Percentiles rank a stretch among this genome's conserved stretches.
Conservation (phyloP, 768 basidiomycete genomes). For the Lentinula sp. region DNA sequence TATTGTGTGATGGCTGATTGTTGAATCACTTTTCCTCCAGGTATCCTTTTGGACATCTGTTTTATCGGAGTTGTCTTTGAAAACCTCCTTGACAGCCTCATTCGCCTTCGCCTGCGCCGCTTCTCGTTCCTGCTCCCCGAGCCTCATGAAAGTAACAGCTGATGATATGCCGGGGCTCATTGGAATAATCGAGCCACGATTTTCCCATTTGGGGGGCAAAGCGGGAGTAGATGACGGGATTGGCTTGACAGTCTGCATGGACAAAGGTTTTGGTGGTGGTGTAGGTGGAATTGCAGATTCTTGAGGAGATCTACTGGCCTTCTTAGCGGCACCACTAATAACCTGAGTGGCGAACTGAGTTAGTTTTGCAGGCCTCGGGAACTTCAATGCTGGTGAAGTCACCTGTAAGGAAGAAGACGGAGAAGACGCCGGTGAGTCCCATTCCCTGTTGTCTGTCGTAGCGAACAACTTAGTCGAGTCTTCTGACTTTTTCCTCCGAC, state of each 20-base stretch:
- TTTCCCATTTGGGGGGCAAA: slow-evolving; percentile 21
- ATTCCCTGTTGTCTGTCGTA: slow-evolving; percentile 11
- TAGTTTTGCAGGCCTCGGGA: slow-evolving; percentile 24
- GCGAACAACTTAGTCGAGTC: slow-evolving; percentile 27
- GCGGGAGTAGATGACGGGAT: slow-evolving; percentile 16
- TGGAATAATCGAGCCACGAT: slow-evolving; percentile 46
- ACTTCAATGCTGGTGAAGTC: slow-evolving; percentile 18
- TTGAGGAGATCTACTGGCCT: slow-evolving; percentile 17
- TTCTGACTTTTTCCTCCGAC: slow-evolving; percentile 52
- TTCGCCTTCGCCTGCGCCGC: slow-evolving; percentile 13
- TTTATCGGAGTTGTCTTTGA: slow-evolving; percentile 11
- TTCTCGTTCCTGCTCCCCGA: slow-evolving; percentile 26
- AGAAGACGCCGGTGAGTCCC: slow-evolving; percentile 8
- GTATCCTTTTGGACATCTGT: slow-evolving; percentile 51
- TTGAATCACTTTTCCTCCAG: slow-evolving; percentile 80
- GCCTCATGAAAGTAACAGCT: slow-evolving; percentile 49
- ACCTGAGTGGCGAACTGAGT: slow-evolving; percentile 42
- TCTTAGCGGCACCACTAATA: slow-evolving; percentile 27
- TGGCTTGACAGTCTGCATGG: slow-evolving; percentile 16
- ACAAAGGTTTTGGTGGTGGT: slow-evolving; percentile 31
- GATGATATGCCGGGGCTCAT: slow-evolving; percentile 52
- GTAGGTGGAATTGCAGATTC: slow-evolving; percentile 29
- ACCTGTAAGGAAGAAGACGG: slow-evolving; percentile 14
- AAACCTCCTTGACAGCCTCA: slow-evolving; percentile 13
- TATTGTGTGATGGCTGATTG: slow-evolving; percentile 71